Evolutionary conservation across 2,329 filamentous ascomycete species (phyloP), one percentile per base, ranked within the genome.

Genomic region (Didymella keratinophila): DNA sequence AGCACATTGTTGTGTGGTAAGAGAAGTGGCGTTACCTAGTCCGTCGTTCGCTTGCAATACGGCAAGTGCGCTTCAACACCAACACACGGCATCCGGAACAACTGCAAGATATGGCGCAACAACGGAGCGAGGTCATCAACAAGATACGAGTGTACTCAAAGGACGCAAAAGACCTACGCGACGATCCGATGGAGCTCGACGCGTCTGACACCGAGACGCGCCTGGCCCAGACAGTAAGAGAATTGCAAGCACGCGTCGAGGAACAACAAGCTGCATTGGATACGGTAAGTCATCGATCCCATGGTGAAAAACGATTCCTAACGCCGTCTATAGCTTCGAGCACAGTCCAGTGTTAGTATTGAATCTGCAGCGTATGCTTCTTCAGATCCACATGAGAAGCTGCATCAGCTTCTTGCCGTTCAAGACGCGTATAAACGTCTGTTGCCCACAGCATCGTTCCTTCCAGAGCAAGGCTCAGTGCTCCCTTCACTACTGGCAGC

Each of bases 401-500:
- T 79, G 12, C 69, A 69, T 54, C 84, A 87, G 71, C 76, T 85
- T 25, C 76, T 77, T 49, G 72, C 78, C 39, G 79, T 93, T 70
- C 87, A 86, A 66, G 78, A 81, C 48, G 90, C 89, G 3, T 92
- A 93, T 67, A 83, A 86, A 51, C 82, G 84, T 16, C 79, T 92
- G 45, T 83, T 86, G 12, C 79, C 84, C 42, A 81, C 83, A 14
- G 83, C 87, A 50, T 88, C 89, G 9, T 86, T 87, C 65, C 78
- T 94, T 21, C 91, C 91, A 2, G 81, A 83, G 23, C 79, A 86
- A 10, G 85, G 84, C 48, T 94, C 91, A 20, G 81, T 88, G 6
- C 76, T 95, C 7, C 90, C 91, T 3, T 86, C 88, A 7, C 80
- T 96, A 4, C 73, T 95, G 39, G 90, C 91, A 6, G 77, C 92